phyloP scores from a whole-genome alignment of 169 alveolate genomes.

The Cryptosporidium meleagridis region DNA sequence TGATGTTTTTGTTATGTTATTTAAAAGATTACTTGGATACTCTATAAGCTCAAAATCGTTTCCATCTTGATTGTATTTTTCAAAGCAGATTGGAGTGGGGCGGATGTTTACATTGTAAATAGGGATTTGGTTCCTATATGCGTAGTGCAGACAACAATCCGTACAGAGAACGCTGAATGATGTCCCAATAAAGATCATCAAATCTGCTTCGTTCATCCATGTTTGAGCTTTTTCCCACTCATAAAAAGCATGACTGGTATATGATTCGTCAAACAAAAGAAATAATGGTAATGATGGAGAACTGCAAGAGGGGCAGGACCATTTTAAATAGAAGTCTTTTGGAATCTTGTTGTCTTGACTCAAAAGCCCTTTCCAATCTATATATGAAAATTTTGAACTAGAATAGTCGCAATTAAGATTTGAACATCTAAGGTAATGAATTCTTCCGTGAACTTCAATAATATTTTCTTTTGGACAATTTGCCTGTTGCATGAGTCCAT shows the following conservation, averaged over 20 bases:
- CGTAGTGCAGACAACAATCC: conserved; percentile 25
- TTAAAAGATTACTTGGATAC: conserved; percentile 27
- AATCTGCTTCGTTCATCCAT: conserved; percentile 71
- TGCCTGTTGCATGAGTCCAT: conserved; percentile 44
- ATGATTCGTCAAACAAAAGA: conserved; percentile 60
- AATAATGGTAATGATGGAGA: conserved; percentile 22
- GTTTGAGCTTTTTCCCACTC: conserved; percentile 64
- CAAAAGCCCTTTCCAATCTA: neutral
- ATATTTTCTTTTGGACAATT: conserved; percentile 53
- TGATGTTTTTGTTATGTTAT: conserved; percentile 45
- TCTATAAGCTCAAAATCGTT: conserved; percentile 19
- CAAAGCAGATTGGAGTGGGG: conserved; percentile 39
- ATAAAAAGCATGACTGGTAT: conserved; percentile 47
- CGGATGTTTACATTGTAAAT: conserved; percentile 57
- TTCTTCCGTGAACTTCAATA: conserved; percentile 70
- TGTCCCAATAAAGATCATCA: conserved; percentile 66
- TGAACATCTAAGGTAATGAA: conserved; percentile 47
- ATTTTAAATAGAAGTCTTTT: conserved; percentile 16
- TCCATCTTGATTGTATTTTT: neutral
- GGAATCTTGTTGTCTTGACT: neutral
- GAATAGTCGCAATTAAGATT: conserved; percentile 43
- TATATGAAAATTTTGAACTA: neutral
- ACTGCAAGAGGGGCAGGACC: conserved; percentile 39
- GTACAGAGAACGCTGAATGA: conserved; percentile 72
- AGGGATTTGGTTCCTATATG: conserved; percentile 55